These are phyloP conservation scores for Musa itinerans DNA, from an alignment of 176 grass and related monocot genomes.

Conservation along the genomic window DNA sequence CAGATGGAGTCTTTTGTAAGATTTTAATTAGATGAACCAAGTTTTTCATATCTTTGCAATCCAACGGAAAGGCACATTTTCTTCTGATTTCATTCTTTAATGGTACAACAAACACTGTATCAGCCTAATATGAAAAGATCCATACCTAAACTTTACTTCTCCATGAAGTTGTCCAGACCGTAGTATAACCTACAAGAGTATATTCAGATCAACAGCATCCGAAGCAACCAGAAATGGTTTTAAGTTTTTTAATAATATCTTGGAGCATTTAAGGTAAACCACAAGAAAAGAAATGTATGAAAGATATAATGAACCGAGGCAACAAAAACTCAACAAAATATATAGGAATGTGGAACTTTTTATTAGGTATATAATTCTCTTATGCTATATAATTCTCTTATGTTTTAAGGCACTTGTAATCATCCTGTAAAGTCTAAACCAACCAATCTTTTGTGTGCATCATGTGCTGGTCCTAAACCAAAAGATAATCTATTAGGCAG, in stretches of 20 bases:
- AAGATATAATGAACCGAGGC: background rate
- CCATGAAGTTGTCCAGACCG: conserved; percentile 81
- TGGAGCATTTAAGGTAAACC: background rate
- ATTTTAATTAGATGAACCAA: too few relatives aligned
- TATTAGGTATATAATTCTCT: background rate
- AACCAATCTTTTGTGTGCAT: too few relatives aligned
- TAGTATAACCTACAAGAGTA: conserved; percentile 52
- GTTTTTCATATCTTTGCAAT: too few relatives aligned
- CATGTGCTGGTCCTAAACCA: background rate
- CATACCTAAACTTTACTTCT: conserved; percentile 59
- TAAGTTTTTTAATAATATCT: background rate
- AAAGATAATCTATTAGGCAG: background rate
- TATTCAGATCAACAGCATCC: conserved; percentile 10
- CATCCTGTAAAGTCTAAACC: background rate
- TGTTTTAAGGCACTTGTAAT: background rate
- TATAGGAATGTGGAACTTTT: background rate
- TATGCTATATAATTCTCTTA: background rate
- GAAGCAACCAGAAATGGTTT: background rate
- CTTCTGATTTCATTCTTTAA: background rate
- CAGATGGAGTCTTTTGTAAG: too few relatives aligned
- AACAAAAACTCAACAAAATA: background rate
- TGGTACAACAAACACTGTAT: background rate
- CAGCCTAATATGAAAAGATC: background rate
- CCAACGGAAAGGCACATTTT: background rate
- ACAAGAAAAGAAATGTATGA: background rate